A percentile compares a stretch with the other conserved stretches of the same genome.
Evolutionary conservation across 2,329 filamentous ascomycete species (phyloP).

Genomic region (Cladophialophora psammophila): DNA sequence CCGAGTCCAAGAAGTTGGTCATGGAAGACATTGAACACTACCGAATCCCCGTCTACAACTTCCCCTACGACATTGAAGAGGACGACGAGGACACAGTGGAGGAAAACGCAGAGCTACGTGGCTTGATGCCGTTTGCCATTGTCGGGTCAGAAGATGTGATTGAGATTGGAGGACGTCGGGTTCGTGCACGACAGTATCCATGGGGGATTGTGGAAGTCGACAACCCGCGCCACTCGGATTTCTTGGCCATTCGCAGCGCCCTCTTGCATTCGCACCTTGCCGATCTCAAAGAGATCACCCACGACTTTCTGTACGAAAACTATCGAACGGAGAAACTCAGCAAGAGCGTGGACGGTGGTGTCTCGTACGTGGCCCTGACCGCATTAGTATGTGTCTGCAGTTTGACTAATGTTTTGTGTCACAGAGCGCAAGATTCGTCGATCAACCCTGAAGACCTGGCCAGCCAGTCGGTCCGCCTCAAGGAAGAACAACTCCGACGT

Average conservation of each 20-base stretch:
- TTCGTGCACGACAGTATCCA: constrained; percentile 95
- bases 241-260: constrained; percentile 94
- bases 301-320: constrained; percentile 99
- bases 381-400: constrained; percentile 21
- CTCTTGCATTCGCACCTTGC: constrained; percentile 97
- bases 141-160: constrained; percentile 95
- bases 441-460: constrained; percentile 99
- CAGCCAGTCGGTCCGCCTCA: constrained; percentile 95
- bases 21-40: constrained; percentile 99
- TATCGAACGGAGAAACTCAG: constrained; percentile 99
- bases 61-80: constrained; percentile 99
- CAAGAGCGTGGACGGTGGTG: constrained; percentile 96
- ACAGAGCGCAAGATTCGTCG: constrained; percentile 71
- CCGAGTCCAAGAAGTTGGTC: constrained; percentile 99
- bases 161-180: constrained; percentile 90
- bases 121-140: constrained; percentile 98
- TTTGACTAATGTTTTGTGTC: constrained; percentile 45
- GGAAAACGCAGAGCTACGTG: constrained; percentile 96
- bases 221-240: constrained; percentile 98
- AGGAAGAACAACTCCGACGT: constrained; percentile 98
- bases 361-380: constrained; percentile 69
- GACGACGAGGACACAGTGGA: constrained; percentile 99
- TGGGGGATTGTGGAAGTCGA: constrained; percentile 99
- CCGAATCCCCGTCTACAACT: constrained; percentile 99
- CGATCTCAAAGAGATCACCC: constrained; percentile 98